Conservation (phyloP, 148 eudicot genomes). For the Rheum nobile region DNA sequence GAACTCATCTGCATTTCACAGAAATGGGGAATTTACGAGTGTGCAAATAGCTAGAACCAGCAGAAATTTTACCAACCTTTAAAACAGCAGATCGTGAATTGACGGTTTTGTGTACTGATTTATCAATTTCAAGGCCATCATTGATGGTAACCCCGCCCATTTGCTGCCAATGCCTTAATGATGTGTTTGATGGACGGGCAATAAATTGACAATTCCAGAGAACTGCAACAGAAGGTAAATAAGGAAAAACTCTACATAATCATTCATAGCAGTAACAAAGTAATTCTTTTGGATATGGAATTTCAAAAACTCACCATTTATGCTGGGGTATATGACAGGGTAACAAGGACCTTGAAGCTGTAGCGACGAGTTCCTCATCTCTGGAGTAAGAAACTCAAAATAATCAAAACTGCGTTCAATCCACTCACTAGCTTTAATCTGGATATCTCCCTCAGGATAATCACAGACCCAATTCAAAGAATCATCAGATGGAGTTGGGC, state of each 20-base stretch:
- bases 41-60: neutral
- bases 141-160: conserved; percentile 77
- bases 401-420: conserved; percentile 82
- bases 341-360: conserved; percentile 98
- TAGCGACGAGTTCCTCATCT: conserved; percentile 74
- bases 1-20: neutral
- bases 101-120: conserved; percentile 61
- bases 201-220: conserved; percentile 92
- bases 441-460: conserved; percentile 93
- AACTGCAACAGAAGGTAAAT: conserved; percentile 34
- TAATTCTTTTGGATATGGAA: neutral
- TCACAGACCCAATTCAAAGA: conserved; percentile 94
- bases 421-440: conserved; percentile 64
- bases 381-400: conserved; percentile 79
- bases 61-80: conserved; percentile 38
- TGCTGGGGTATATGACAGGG: conserved; percentile 91
- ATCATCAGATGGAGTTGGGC: conserved; percentile 86
- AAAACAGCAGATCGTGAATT: conserved; percentile 76
- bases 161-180: conserved; percentile 76
- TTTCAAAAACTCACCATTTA: conserved; percentile 48
- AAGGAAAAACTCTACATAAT: neutral
- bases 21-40: neutral
- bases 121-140: conserved; percentile 68
- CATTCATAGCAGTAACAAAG: neutral
- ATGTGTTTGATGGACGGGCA: conserved; percentile 75